These are phyloP conservation scores for Ilyonectria destructans DNA, from an alignment of 2,329 filamentous ascomycete genomes.

Conservation along the genomic window DNA sequence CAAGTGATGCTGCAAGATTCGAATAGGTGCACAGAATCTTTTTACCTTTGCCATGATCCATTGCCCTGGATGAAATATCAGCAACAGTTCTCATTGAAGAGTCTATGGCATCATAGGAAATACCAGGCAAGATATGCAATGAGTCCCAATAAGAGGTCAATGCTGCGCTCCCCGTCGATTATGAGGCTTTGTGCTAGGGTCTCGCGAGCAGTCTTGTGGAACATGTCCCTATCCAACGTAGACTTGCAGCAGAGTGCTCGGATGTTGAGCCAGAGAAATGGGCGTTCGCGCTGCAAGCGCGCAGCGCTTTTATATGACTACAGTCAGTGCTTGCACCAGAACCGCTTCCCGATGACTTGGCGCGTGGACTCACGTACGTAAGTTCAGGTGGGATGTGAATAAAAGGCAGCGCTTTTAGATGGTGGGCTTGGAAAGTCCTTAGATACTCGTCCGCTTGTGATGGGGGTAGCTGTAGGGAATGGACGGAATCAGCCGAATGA, in stretches of 20 bases:
- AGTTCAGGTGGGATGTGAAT: conserved; percentile 38
- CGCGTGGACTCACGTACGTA: conserved; percentile 26
- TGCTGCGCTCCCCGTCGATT: conserved; percentile 41
- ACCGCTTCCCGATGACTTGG: not conserved
- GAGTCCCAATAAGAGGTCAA: conserved; percentile 48
- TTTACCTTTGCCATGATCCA: conserved; percentile 30
- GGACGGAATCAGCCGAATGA: not conserved
- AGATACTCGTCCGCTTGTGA: conserved; percentile 30
- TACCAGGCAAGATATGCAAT: conserved; percentile 47
- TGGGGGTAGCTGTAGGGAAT: not conserved
- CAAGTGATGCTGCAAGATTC: conserved; percentile 35
- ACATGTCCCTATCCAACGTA: conserved; percentile 37
- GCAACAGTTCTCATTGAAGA: not conserved
- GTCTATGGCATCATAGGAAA: not conserved
- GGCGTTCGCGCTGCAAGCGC: conserved; percentile 51
- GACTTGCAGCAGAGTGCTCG: conserved; percentile 49
- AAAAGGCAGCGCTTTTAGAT: conserved; percentile 51
- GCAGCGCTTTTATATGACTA: conserved; percentile 21
- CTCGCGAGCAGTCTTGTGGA: conserved; percentile 40
- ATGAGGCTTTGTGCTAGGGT: conserved; percentile 45
- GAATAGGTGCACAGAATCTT: conserved; percentile 33
- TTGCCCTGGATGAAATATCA: conserved; percentile 30
- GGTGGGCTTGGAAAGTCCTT: conserved; percentile 42
- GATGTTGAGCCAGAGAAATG: conserved; percentile 57
- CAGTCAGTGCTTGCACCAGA: conserved; percentile 10